Percentiles rank a stretch among this genome's conserved stretches.
Conservation (phyloP, 495 filamentous ascomycete species). For the Penicillium antarcticum region DNA sequence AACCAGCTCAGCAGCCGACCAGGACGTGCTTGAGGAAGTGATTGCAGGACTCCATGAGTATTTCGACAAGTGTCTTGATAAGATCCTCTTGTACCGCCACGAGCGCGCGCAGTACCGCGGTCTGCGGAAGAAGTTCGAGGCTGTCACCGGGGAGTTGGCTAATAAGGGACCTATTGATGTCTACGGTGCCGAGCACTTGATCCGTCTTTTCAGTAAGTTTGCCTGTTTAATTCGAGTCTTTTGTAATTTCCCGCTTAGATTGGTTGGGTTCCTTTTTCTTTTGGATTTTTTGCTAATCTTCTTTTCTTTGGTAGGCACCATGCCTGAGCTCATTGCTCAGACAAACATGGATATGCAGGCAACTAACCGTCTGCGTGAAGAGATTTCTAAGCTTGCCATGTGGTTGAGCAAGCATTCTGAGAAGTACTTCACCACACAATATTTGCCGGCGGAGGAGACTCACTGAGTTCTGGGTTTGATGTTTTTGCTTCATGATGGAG, state of each 20-base stretch:
- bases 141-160: constrained; percentile 52
- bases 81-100: constrained; percentile 86
- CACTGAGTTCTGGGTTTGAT: background rate
- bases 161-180: constrained; percentile 68
- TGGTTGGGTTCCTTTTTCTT: background rate
- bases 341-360: constrained; percentile 96
- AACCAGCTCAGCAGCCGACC: constrained; percentile 53
- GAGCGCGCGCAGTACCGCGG: constrained; percentile 83
- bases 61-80: constrained; percentile 81
- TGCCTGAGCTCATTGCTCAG: constrained; percentile 92
- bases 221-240: too few relatives aligned
- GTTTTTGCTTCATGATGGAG: background rate
- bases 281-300: constrained; percentile 8
- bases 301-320: constrained; percentile 55
- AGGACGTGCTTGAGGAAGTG: constrained; percentile 85
- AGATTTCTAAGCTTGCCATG: constrained; percentile 72
- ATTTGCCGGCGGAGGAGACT: constrained; percentile 64
- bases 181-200: constrained; percentile 92
- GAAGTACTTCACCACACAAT: constrained; percentile 73
- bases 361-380: constrained; percentile 80
- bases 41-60: constrained; percentile 81
- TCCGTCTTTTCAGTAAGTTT: constrained; percentile 77
- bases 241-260: background rate
- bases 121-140: constrained; percentile 60
- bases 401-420: constrained; percentile 74